Evolutionary conservation across 2,329 filamentous ascomycete species (phyloP), one percentile per base, ranked within the genome.

Genomic region (Clathrospora elynae): DNA sequence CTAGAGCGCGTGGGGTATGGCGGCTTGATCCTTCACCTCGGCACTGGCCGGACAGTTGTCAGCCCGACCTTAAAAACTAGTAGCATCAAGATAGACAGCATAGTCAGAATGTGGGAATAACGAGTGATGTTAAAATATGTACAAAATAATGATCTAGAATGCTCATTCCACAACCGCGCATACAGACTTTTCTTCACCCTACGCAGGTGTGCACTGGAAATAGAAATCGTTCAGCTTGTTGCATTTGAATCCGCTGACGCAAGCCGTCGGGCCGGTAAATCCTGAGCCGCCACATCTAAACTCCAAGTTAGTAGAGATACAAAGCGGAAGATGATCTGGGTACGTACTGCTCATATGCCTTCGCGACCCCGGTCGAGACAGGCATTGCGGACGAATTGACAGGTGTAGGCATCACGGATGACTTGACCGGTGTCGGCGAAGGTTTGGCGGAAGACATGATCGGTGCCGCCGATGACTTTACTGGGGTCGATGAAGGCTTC

Each of bases 241-340:
- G 25, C 51, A 55, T 40, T 38, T 50, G 45, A 45, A 53, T n/a
- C 49, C 46, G 19, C 19, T 41, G 7, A 52, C 49, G 44, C 58
- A 62, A 28, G 46, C 34, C 6, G 46, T 55, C 5, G 58, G 42
- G 3, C 58, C 58, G 6, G 50, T 54, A 12, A 35, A 60, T 12
- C 49, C 46, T 34, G 28, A 25, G 19, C 53, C 59, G 12, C 57
- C 55, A 24, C 57, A 62, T 42, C 43, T 62, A 48, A 11, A 42
- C 35, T 46, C 51, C 49, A 14, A 18, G 30, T 44, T 28, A 39
- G 24, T 8, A 29, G 9, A 3, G n/a, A 14, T 35, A 20, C 8
- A 9, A 24, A 12, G 9, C 5, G 12, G 13, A 22, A 14, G 13
- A 14, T 14, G 7, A 4, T 33, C 10, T 4, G 11, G 4, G 19